These are phyloP conservation scores for Monosporozyma aerobia DNA, from an alignment of 805 yeast genomes.

Conservation along the genomic window DNA sequence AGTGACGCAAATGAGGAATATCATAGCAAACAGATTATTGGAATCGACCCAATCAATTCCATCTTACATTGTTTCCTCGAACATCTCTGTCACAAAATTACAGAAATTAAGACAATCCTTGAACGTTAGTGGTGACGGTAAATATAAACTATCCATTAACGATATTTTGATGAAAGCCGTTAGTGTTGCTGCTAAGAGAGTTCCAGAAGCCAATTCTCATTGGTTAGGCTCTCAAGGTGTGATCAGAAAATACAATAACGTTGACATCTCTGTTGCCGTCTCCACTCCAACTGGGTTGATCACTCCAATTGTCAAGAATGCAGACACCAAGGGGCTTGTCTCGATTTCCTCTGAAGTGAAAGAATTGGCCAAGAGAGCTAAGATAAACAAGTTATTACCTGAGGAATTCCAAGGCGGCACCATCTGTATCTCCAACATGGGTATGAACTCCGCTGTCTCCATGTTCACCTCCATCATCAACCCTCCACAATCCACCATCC, in stretches of 20 bases:
- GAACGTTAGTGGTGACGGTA: constrained; percentile 75
- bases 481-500: constrained; percentile 93
- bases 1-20: constrained; percentile 84
- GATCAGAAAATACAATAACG: constrained; percentile 83
- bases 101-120: constrained; percentile 86
- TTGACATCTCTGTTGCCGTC: constrained; percentile 96
- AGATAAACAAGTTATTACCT: constrained; percentile 84
- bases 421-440: constrained; percentile 95
- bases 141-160: constrained; percentile 85
- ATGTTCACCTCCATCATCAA: constrained; percentile 93
- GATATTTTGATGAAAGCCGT: constrained; percentile 92
- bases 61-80: constrained; percentile 83
- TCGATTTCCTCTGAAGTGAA: constrained; percentile 75
- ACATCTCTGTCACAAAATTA: constrained; percentile 78
- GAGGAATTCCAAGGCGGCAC: constrained; percentile 99
- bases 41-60: constrained; percentile 84
- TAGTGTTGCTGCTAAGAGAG: constrained; percentile 80
- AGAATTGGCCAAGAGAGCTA: constrained; percentile 93
- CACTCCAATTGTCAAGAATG: constrained; percentile 90
- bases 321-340: constrained; percentile 78
- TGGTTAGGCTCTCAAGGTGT: constrained; percentile 86
- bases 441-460: constrained; percentile 93
- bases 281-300: constrained; percentile 96
- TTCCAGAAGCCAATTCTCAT: constrained; percentile 89
- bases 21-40: constrained; percentile 81